Evolutionary conservation across 2,329 filamentous ascomycete genomes (phyloP).

Genomic region (Penicillium occitanis): DNA sequence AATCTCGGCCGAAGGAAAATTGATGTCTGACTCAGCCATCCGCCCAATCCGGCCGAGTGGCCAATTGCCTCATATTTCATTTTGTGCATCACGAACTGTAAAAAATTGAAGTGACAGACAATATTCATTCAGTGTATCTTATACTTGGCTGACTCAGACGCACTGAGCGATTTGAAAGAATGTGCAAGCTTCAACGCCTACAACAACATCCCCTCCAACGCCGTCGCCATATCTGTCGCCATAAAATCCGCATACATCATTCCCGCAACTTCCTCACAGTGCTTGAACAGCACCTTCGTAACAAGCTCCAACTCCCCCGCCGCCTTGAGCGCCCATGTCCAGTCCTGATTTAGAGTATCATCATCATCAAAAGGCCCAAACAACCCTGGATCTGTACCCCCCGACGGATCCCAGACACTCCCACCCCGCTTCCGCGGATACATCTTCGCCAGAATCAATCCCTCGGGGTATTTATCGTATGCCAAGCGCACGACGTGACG

Average conservation of each 20-base stretch:
- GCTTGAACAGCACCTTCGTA: neutral
- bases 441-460: neutral
- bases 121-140: neutral
- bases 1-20: neutral
- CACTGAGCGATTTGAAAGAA: neutral
- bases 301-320: neutral
- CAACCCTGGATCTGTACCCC: neutral
- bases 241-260: constrained; percentile 4
- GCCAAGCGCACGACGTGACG: neutral
- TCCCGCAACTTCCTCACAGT: neutral
- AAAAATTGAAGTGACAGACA: neutral
- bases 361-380: neutral
- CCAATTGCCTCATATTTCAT: neutral
- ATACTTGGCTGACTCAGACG: neutral
- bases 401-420: neutral
- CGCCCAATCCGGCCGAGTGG: constrained; percentile 1
- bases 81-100: neutral
- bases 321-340: constrained; percentile 1
- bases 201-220: neutral
- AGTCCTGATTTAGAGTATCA: neutral
- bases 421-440: neutral
- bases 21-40: constrained; percentile 6
- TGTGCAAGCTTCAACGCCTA: neutral
- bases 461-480: neutral
- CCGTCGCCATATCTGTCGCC: neutral